phyloP scores from a whole-genome alignment of 2,329 filamentous ascomycete genomes.

The Ophiostoma quercus region DNA sequence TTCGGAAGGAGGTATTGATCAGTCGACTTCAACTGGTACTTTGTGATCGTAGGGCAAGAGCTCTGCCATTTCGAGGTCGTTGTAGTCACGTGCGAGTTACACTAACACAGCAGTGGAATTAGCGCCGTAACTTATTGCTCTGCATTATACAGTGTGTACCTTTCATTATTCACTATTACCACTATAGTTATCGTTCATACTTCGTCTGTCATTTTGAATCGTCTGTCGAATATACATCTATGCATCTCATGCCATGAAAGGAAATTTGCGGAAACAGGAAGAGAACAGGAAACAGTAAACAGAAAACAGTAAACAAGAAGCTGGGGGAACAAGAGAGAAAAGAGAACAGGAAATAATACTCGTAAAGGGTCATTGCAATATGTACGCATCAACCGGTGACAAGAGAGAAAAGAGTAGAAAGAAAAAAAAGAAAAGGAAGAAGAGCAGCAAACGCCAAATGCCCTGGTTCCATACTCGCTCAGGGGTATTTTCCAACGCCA shows the following conservation, averaged over 20 bases:
- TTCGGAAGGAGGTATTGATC: no score
- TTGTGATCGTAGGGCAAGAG: no score
- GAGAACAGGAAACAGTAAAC: not conserved
- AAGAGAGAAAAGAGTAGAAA: not conserved
- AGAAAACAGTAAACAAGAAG: not conserved
- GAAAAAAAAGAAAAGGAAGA: not conserved
- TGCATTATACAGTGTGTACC: no score
- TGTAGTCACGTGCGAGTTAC: no score
- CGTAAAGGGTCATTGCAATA: not conserved
- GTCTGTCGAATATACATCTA: conserved; percentile 14
- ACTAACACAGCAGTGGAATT: no score
- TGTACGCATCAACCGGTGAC: not conserved
- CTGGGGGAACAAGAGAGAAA: not conserved
- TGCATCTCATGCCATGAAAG: not conserved
- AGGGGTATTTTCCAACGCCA: conserved; percentile 17
- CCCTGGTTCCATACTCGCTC: conserved; percentile 11
- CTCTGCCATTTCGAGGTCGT: no score
- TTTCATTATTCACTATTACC: no score
- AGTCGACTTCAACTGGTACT: no score
- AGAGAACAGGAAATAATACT: not conserved
- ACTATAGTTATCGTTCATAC: not conserved
- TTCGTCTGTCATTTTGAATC: conserved; percentile 14
- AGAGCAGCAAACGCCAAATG: conserved; percentile 1
- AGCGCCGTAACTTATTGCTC: no score
- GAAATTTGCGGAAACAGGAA: conserved; percentile 6